A percentile compares a stretch with the other conserved stretches of the same genome.
Conservation (phyloP, 768 basidiomycete genomes). For the Tricholoma saponaceum region DNA sequence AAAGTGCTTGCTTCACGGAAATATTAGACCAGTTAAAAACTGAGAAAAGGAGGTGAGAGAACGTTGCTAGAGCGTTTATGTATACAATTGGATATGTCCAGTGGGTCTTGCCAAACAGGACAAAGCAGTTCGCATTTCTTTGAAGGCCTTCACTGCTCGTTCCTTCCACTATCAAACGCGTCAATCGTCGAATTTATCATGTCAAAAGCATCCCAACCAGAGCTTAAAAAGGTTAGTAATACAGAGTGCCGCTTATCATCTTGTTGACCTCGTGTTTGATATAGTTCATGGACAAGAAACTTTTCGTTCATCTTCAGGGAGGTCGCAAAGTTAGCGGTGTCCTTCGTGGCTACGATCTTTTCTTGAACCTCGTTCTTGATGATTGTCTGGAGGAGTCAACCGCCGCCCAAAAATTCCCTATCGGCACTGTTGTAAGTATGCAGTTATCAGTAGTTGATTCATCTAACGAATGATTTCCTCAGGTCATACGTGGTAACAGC, state of each 20-base stretch:
- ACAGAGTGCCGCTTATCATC: background rate
- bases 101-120: constrained; percentile 27
- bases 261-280: constrained; percentile 5
- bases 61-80: constrained; percentile 1
- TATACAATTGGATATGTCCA: background rate
- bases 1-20: background rate
- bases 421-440: constrained; percentile 84
- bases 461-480: constrained; percentile 13
- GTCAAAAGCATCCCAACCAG: constrained; percentile 96
- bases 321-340: constrained; percentile 95
- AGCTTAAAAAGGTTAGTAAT: constrained; percentile 89
- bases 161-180: constrained; percentile 7
- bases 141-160: constrained; percentile 2
- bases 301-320: constrained; percentile 91
- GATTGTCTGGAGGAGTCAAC: constrained; percentile 90
- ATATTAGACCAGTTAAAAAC: background rate
- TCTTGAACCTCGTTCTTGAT: constrained; percentile 96
- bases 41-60: background rate
- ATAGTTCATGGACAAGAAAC: constrained; percentile 98
- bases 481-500: constrained; percentile 97
- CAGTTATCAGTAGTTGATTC: background rate
- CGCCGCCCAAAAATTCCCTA: constrained; percentile 84
- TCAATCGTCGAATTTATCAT: constrained; percentile 36
- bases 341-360: constrained; percentile 96
- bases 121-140: constrained; percentile 23